Conservation (phyloP, 352 stramenopile species). For the Elongisporangium senticosum region DNA sequence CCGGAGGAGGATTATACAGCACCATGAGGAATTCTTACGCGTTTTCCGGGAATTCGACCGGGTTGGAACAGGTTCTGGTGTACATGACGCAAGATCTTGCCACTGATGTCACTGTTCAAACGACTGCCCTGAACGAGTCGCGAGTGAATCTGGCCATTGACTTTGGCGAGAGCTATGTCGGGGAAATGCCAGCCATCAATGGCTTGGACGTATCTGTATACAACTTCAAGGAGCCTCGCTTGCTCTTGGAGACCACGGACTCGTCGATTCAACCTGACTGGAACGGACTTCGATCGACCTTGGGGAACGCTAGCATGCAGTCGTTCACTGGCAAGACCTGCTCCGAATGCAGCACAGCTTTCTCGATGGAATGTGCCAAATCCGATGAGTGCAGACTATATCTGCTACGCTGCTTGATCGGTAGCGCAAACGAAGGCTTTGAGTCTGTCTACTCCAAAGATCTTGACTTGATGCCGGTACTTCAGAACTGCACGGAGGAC, state of each 20-base stretch:
- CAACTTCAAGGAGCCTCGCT: constrained; percentile 1
- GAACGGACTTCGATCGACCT: neutral
- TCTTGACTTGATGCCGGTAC: constrained; percentile 1
- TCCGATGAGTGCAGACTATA: neutral
- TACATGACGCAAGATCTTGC: constrained; percentile 8
- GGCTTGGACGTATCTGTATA: neutral
- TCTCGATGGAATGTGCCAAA: constrained; percentile 1
- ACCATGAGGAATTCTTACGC: neutral
- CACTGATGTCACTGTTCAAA: constrained; percentile 2
- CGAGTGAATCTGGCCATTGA: constrained; percentile 1
- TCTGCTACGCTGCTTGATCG: constrained; percentile 1
- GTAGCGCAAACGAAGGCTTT: neutral
- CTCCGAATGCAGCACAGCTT: constrained; percentile 2
- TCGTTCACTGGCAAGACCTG: neutral
- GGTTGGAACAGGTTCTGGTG: constrained; percentile 1
- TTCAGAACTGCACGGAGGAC: neutral
- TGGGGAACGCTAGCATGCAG: neutral
- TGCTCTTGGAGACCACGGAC: neutral
- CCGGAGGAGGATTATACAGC: neutral
- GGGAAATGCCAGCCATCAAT: neutral
- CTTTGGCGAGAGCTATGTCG: constrained; percentile 1
- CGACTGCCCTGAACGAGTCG: neutral
- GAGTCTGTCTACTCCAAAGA: neutral
- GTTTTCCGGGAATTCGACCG: constrained; percentile 1
- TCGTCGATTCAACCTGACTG: neutral